Evolutionary conservation across 805 yeast genomes (phyloP).

Genomic region (Pichia scutulata): DNA sequence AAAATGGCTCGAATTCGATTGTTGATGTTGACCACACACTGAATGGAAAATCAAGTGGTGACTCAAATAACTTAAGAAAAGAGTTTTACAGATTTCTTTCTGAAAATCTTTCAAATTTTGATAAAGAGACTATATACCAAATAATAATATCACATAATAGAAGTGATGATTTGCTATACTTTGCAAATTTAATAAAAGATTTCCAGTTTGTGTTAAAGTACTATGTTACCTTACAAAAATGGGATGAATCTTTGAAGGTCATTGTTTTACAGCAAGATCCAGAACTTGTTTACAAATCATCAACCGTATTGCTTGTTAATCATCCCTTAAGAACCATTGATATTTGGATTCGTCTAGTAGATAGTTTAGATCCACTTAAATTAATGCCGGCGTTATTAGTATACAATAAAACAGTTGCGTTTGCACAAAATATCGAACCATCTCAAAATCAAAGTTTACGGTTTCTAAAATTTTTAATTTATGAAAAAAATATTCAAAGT

Average conservation of each 20-base stretch:
- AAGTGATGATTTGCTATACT: constrained; percentile 53
- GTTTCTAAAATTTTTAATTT: constrained; percentile 51
- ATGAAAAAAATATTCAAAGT: constrained; percentile 36
- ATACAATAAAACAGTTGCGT: constrained; percentile 44
- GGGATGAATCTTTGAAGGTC: constrained; percentile 64
- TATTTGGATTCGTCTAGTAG: constrained; percentile 61
- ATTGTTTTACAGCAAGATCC: constrained; percentile 42
- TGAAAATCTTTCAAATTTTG: constrained; percentile 42
- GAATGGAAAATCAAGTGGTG: neutral
- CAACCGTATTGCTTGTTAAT: constrained; percentile 63
- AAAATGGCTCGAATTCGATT: neutral
- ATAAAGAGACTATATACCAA: constrained; percentile 62
- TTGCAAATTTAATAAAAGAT: constrained; percentile 63
- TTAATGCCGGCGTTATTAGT: constrained; percentile 71
- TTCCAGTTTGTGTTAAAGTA: constrained; percentile 59
- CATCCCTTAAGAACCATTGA: constrained; percentile 64
- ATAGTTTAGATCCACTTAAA: constrained; percentile 47
- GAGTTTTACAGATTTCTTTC: constrained; percentile 44
- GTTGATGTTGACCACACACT: neutral
- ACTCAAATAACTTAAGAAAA: constrained; percentile 12
- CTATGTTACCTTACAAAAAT: constrained; percentile 61
- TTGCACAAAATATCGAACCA: constrained; percentile 29
- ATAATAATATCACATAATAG: constrained; percentile 62
- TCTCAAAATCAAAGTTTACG: constrained; percentile 56
- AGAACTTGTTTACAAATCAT: constrained; percentile 50